Conservation (phyloP, 441 rosid genomes). For the Adansonia madagascariensis region DNA sequence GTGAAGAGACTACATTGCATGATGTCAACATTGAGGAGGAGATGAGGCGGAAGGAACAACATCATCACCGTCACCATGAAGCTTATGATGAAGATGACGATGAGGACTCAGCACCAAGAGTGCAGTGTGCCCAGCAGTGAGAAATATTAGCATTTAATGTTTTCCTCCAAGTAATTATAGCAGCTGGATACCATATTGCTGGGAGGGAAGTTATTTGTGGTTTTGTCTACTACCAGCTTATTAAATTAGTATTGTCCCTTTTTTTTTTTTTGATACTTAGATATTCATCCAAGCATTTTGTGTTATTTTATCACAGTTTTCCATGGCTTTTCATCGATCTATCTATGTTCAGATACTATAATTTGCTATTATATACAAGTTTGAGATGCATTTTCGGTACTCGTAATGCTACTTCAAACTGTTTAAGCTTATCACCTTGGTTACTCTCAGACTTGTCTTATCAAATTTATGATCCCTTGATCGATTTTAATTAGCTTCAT, state of each 20-base stretch:
- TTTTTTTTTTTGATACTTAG: not conserved
- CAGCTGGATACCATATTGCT: not conserved
- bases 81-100: conserved; percentile 50
- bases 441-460: too few species aligned
- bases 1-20: conserved; percentile 49
- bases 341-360: not conserved
- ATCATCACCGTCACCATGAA: conserved; percentile 38
- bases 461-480: too few species aligned
- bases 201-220: not conserved
- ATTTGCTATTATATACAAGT: not conserved
- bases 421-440: not conserved
- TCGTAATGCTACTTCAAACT: not conserved
- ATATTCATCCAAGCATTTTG: not conserved
- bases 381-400: not conserved
- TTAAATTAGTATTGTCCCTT: not conserved
- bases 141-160: not conserved
- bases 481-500: too few species aligned
- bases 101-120: conserved; percentile 38
- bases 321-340: not conserved
- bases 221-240: not conserved
- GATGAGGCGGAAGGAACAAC: conserved; percentile 36
- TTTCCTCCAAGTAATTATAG: not conserved
- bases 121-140: conserved; percentile 54
- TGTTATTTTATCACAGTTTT: not conserved
- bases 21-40: conserved; percentile 46